Evolutionary conservation across 129 eudicot genomes (phyloP).

Genomic region (Tagetes erecta): DNA sequence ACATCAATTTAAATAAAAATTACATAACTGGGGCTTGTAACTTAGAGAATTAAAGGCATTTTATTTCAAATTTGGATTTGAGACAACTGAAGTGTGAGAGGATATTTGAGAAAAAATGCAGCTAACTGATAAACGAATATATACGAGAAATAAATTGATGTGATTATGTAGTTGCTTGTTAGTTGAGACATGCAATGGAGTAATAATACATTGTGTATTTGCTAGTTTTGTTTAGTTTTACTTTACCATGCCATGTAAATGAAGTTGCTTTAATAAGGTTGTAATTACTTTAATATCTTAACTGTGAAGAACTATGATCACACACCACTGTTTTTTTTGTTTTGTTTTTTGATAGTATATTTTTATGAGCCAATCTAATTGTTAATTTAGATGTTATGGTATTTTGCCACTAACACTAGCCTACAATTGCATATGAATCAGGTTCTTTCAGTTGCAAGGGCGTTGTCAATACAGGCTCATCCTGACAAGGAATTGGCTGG

Average conservation of each 20-base stretch:
- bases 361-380: background rate
- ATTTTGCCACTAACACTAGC: slow-evolving; percentile 5
- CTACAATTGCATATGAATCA: slow-evolving; percentile 23
- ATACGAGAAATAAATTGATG: background rate
- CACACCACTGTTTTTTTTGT: background rate
- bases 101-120: background rate
- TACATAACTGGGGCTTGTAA: slow-evolving; percentile 1
- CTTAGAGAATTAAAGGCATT: background rate
- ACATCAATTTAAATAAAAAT: background rate
- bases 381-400: background rate
- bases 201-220: background rate
- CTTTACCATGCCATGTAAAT: background rate
- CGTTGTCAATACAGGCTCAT: slow-evolving; percentile 92
- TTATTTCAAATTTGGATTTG: background rate
- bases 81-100: background rate
- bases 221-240: background rate
- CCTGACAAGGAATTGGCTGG: slow-evolving; percentile 79
- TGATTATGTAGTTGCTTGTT: background rate
- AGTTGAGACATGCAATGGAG: slow-evolving; percentile 4
- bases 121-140: background rate
- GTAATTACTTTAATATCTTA: background rate
- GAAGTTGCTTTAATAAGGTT: slow-evolving; percentile 3
- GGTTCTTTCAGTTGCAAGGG: slow-evolving; percentile 90
- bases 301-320: slow-evolving; percentile 4
- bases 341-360: background rate